A percentile compares a stretch with the other conserved stretches of the same genome.
Conservation (phyloP, 805 yeast genomes). For the Komagataella populi region DNA sequence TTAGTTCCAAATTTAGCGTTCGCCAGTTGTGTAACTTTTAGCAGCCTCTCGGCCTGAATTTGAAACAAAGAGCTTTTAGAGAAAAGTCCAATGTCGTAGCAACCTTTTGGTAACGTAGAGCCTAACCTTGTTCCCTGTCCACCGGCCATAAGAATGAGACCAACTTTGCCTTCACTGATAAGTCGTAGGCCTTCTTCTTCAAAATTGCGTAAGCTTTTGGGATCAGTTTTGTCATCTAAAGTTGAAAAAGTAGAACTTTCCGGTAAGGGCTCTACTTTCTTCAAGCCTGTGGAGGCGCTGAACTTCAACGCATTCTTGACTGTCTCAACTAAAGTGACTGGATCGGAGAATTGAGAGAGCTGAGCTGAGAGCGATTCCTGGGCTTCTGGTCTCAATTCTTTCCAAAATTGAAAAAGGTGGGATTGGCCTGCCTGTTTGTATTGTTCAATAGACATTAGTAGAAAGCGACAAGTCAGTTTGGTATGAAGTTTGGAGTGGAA, state of each 20-base stretch:
- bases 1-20: slow-evolving; percentile 11
- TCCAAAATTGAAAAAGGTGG: slow-evolving; percentile 38
- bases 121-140: slow-evolving; percentile 98
- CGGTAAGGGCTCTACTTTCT: slow-evolving; percentile 37
- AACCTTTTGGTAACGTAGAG: slow-evolving; percentile 84
- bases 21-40: slow-evolving; percentile 47
- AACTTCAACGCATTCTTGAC: slow-evolving; percentile 32
- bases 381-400: slow-evolving; percentile 20
- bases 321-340: slow-evolving; percentile 23
- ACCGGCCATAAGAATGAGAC: slow-evolving; percentile 89
- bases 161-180: slow-evolving; percentile 63
- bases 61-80: slow-evolving; percentile 78
- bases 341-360: slow-evolving; percentile 26
- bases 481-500: background rate
- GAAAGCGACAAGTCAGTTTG: background rate
- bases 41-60: slow-evolving; percentile 80
- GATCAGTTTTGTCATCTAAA: slow-evolving; percentile 15
- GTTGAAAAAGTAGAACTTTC: slow-evolving; percentile 37
- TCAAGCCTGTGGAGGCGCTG: slow-evolving; percentile 9
- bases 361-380: slow-evolving; percentile 24
- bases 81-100: slow-evolving; percentile 78
- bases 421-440: slow-evolving; percentile 35
- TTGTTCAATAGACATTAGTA: slow-evolving; percentile 5
- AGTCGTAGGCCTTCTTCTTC: slow-evolving; percentile 46
- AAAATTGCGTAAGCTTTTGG: slow-evolving; percentile 17